phyloP scores from a whole-genome alignment of 2,329 filamentous ascomycete genomes.

The Fusarium papillatum region DNA sequence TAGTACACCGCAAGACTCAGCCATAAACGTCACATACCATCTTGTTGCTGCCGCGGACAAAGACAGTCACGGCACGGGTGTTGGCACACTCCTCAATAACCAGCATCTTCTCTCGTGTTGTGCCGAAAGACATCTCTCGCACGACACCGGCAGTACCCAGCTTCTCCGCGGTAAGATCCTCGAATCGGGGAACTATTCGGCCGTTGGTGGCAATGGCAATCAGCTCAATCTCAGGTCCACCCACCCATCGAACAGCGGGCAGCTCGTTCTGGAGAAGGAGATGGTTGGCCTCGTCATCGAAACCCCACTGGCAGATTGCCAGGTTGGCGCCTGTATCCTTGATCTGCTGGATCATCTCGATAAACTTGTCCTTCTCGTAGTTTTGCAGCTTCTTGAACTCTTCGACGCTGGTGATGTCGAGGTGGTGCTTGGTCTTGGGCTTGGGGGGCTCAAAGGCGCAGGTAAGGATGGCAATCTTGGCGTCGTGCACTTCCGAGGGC shows the following conservation, averaged over 20 bases:
- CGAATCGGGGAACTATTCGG: conserved; percentile 96
- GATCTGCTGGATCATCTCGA: conserved; percentile 99
- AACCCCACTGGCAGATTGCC: conserved; percentile 99
- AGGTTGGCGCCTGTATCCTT: conserved; percentile 98
- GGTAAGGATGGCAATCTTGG: conserved; percentile 97
- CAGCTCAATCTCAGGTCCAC: conserved; percentile 96
- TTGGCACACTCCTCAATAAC: conserved; percentile 99
- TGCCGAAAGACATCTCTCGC: conserved; percentile 96
- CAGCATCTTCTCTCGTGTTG: conserved; percentile 98
- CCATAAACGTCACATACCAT: conserved; percentile 75
- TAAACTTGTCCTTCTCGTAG: conserved; percentile 96
- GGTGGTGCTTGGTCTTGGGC: conserved; percentile 99
- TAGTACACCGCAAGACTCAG: not conserved
- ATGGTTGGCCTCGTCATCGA: conserved; percentile 99
- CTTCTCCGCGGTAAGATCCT: conserved; percentile 93
- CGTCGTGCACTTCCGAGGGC: conserved; percentile 94
- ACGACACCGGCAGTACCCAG: conserved; percentile 92
- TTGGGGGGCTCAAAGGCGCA: conserved; percentile 99
- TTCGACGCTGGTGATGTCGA: conserved; percentile 96
- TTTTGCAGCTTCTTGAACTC: conserved; percentile 98
- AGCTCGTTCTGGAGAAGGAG: conserved; percentile 95
- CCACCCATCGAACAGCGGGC: conserved; percentile 97
- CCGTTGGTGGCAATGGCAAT: conserved; percentile 99
- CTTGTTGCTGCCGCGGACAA: conserved; percentile 98
- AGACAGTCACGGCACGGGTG: conserved; percentile 94